Evolutionary conservation across 2,329 filamentous ascomycete species (phyloP).

Genomic region (Ophidiomyces ophidiicola): DNA sequence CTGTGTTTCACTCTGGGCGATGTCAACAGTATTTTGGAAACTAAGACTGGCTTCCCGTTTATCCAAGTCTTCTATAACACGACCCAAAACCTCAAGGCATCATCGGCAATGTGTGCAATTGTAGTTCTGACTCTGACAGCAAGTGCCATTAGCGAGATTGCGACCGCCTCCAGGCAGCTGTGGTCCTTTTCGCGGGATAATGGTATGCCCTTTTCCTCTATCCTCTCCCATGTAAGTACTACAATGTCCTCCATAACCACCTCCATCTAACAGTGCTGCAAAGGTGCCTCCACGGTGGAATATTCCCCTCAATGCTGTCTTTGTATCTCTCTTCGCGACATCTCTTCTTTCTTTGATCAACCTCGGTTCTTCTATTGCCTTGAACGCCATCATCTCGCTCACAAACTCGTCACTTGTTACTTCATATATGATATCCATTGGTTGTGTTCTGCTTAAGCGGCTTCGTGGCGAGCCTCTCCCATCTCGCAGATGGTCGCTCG

Average conservation of each 20-base stretch:
- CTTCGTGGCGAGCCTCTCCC: constrained; percentile 32
- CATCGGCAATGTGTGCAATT: constrained; percentile 19
- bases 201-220: constrained; percentile 39
- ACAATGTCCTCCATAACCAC: background rate
- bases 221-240: background rate
- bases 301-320: constrained; percentile 38
- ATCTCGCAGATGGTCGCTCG: constrained; percentile 35
- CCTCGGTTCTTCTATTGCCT: constrained; percentile 36
- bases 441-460: constrained; percentile 34
- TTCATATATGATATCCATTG: constrained; percentile 37
- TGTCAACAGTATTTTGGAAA: constrained; percentile 2
- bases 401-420: constrained; percentile 31
- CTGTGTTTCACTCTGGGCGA: constrained; percentile 11
- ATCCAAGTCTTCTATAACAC: constrained; percentile 26
- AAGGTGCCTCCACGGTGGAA: constrained; percentile 27
- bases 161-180: constrained; percentile 24
- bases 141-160: constrained; percentile 24
- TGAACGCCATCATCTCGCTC: constrained; percentile 35
- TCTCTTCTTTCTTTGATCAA: constrained; percentile 41
- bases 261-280: background rate
- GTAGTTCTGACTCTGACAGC: constrained; percentile 21
- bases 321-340: constrained; percentile 34
- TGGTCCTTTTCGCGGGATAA: constrained; percentile 41
- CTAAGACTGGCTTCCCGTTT: constrained; percentile 25
- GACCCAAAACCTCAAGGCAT: constrained; percentile 20